Conservation (phyloP, 331 rosid species). For the Malus hybrid region DNA sequence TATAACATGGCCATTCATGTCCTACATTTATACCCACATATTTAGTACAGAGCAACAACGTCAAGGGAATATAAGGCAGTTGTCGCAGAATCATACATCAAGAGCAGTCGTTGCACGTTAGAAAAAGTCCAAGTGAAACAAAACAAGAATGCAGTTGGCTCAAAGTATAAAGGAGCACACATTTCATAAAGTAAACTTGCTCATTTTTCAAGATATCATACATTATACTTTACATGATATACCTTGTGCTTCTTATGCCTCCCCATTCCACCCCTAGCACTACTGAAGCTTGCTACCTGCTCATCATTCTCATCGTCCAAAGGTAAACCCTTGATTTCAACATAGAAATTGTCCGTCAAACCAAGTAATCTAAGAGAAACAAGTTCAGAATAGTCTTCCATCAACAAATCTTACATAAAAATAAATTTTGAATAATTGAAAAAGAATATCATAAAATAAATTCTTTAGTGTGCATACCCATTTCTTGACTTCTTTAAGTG, state of each 20-base stretch:
- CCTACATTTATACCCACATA: not conserved
- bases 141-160: not conserved
- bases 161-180: not conserved
- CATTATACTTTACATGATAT: not conserved
- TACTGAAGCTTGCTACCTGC: constrained; percentile 20
- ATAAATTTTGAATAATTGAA: not conserved
- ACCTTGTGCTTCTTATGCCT: constrained; percentile 68
- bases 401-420: not conserved
- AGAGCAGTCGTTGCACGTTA: not conserved
- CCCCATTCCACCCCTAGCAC: constrained; percentile 37
- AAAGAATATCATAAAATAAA: not conserved
- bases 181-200: not conserved
- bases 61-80: not conserved
- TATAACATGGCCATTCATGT: not conserved
- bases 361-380: constrained; percentile 58
- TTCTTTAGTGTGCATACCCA: constrained; percentile 35
- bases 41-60: not conserved
- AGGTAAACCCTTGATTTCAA: constrained; percentile 62
- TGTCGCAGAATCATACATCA: not conserved
- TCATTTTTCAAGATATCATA: not conserved
- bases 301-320: constrained; percentile 46
- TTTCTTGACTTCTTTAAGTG: constrained; percentile 66
- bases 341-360: constrained; percentile 70
- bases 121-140: constrained; percentile 2
- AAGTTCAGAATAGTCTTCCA: constrained; percentile 7